Base-by-base conservation (phyloP, 1,284 basidiomycete species). In the Mycosarcoma maydis region DNA sequence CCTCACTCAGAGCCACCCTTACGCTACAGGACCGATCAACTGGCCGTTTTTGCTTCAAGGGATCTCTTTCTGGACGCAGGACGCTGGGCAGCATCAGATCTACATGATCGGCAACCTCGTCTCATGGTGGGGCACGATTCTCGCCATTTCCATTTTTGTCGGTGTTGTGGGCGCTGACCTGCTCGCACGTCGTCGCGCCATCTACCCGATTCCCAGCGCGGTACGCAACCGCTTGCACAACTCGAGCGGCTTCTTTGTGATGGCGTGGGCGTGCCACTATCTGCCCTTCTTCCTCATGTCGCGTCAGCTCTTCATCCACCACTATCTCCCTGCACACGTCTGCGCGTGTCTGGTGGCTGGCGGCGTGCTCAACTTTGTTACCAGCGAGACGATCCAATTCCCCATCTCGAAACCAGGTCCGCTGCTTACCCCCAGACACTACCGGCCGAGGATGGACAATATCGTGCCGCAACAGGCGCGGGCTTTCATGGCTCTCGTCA, bases 271-370 rank as follows among this genome's bases (percentile, higher is more conserved):
- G 7, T 92, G 91, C 66, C 96, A 99, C 83, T 99, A 97, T 85
- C 85, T 92, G 79, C 96, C 96, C 11, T 99, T 98, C 87, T 98
- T 92, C 89, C 86, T 97, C 30, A 97, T 99, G 93, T 90, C 87
- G 78, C 91, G 96, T 50, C 96, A 99, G 81, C 86, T 95, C 29
- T 80, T 81, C 86, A 85, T 99, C 34, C 95, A 99, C 82, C 95
- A 99, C 83, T 99, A 99, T 82, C 88, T 99, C 8, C 95, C 95
- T 6, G 83, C 84, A 16, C 83, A 85, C 82, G 86, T 98, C 36
- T 90, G 92, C 22, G 94, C 93, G 7, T 90, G 92, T 14, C 86
- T 98, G 53, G 88, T 96, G 42, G 92, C 94, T 16, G 96, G 95
- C 38, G 87, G 91, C 3, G 90, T 97, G 27, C 85, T 98, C 77